Evolutionary conservation across 2,329 filamentous ascomycete species (phyloP).

Genomic region (Arthrobotrys megalospora): DNA sequence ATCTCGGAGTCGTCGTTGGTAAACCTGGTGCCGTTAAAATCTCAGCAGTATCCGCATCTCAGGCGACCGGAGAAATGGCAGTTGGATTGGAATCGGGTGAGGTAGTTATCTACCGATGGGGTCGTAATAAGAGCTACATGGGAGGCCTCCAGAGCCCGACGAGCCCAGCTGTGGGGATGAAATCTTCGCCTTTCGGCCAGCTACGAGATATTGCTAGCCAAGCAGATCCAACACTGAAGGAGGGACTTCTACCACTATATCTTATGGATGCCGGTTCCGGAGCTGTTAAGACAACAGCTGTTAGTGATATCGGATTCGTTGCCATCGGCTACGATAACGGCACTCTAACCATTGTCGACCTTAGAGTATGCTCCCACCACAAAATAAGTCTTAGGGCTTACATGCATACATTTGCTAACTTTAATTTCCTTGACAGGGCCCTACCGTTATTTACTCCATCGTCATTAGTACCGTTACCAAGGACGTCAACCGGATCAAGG

Average conservation of each 20-base stretch:
- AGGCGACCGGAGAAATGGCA: constrained; percentile 85
- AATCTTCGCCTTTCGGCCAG: constrained; percentile 10
- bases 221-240: constrained; percentile 75
- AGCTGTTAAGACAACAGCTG: constrained; percentile 81
- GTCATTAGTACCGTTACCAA: constrained; percentile 30
- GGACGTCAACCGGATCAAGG: constrained; percentile 20
- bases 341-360: constrained; percentile 83
- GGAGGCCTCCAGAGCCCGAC: constrained; percentile 20
- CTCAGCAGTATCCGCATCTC: constrained; percentile 69
- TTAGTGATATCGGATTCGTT: constrained; percentile 94
- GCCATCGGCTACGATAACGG: constrained; percentile 88
- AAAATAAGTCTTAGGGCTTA: background rate
- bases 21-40: constrained; percentile 85
- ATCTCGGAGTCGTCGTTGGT: constrained; percentile 85
- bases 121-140: constrained; percentile 76
- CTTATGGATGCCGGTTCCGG: constrained; percentile 88
- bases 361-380: constrained; percentile 71
- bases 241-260: constrained; percentile 84
- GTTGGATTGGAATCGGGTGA: constrained; percentile 88
- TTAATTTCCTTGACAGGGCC: constrained; percentile 71
- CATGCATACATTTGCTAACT: background rate
- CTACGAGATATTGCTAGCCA: constrained; percentile 62
- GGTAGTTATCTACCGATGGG: constrained; percentile 88
- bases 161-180: constrained; percentile 17
- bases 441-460: constrained; percentile 83